phyloP scores from a whole-genome alignment of 2,329 filamentous ascomycete species.

The Penicillium sp. region DNA sequence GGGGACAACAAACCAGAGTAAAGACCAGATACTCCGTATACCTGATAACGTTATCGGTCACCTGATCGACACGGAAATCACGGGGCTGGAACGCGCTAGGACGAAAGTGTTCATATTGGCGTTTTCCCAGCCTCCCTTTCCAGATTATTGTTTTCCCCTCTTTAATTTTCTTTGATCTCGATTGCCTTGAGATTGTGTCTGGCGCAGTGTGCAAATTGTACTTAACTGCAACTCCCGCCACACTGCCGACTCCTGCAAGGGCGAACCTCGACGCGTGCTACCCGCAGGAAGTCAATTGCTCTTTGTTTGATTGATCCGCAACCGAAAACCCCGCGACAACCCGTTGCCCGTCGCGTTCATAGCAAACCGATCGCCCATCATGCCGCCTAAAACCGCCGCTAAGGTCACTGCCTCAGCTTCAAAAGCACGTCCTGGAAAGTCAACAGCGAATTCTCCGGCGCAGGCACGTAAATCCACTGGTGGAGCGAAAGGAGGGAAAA shows the following conservation, averaged over 20 bases:
- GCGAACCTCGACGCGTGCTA: constrained; percentile 6
- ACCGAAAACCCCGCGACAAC: not conserved
- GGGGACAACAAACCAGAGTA: not conserved
- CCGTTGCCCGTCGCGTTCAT: not conserved
- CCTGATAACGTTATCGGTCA: not conserved
- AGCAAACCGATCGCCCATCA: constrained; percentile 8
- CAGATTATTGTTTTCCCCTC: not conserved
- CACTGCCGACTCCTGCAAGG: constrained; percentile 9
- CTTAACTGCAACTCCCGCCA: not conserved
- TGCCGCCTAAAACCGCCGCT: constrained; percentile 28
- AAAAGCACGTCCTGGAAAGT: constrained; percentile 5
- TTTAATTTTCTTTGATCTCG: not conserved
- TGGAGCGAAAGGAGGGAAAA: constrained; percentile 14
- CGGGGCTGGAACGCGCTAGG: constrained; percentile 6
- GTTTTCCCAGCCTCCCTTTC: not conserved
- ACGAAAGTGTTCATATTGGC: constrained; percentile 12
- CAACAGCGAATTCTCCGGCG: constrained; percentile 10
- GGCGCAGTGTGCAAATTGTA: not conserved
- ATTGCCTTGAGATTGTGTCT: not conserved
- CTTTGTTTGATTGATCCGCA: not conserved
- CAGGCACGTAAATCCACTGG: constrained; percentile 19
- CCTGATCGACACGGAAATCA: constrained; percentile 4
- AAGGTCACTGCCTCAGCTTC: constrained; percentile 12
- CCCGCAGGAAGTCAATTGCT: constrained; percentile 6
- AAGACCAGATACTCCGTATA: not conserved